These are phyloP conservation scores for Ogataea degrootiae DNA, from an alignment of 805 yeast genomes.

Conservation along the genomic window DNA sequence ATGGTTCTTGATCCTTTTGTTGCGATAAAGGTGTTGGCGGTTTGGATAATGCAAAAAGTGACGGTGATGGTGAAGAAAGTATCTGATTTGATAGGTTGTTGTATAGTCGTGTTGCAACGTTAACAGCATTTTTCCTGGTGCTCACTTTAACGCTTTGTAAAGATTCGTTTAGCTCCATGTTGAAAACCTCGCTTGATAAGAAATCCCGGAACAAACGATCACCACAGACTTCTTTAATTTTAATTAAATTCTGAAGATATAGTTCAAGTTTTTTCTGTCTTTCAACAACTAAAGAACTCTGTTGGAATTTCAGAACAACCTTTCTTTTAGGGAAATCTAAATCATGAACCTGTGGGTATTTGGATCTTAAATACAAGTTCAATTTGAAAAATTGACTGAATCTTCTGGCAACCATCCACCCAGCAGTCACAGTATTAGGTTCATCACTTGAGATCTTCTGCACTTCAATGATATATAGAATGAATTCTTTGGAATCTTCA, in stretches of 20 bases:
- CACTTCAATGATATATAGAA: slow-evolving; percentile 73
- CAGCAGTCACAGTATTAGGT: slow-evolving; percentile 45
- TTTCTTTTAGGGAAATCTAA: slow-evolving; percentile 57
- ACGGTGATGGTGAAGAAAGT: slow-evolving; percentile 4
- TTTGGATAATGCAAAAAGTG: not conserved
- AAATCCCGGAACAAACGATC: slow-evolving; percentile 71
- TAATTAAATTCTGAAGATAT: slow-evolving; percentile 55
- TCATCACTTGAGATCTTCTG: slow-evolving; percentile 39
- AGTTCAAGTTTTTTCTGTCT: slow-evolving; percentile 57
- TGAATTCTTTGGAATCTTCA: slow-evolving; percentile 56
- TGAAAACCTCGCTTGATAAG: slow-evolving; percentile 66
- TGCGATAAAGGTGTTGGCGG: not conserved
- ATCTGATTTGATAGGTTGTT: slow-evolving; percentile 28
- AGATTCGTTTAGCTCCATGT: slow-evolving; percentile 18
- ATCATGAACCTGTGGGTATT: slow-evolving; percentile 44
- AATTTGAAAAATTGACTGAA: slow-evolving; percentile 78
- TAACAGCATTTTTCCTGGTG: slow-evolving; percentile 14
- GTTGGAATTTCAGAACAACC: slow-evolving; percentile 69
- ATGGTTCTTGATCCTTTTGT: slow-evolving; percentile 8
- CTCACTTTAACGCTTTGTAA: slow-evolving; percentile 5
- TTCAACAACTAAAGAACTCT: slow-evolving; percentile 55
- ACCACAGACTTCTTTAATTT: slow-evolving; percentile 66
- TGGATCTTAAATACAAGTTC: slow-evolving; percentile 55
- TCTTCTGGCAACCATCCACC: slow-evolving; percentile 89
- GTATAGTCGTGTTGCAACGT: slow-evolving; percentile 28